These are phyloP conservation scores for Breviolum minutum DNA, from an alignment of 73 alveolate genomes.

Conservation along the genomic window DNA sequence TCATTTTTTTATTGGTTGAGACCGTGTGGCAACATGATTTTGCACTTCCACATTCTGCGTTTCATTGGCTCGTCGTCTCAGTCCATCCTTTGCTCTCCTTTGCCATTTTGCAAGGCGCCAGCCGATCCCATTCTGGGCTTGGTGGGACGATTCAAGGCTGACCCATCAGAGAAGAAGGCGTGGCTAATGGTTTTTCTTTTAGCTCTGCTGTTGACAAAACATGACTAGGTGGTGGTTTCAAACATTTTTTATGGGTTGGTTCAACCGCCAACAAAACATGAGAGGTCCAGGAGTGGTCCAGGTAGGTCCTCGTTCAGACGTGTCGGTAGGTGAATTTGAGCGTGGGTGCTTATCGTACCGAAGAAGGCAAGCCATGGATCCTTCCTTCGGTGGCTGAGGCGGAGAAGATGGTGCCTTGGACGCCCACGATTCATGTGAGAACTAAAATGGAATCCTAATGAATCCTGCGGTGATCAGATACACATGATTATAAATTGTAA, in stretches of 20 bases:
- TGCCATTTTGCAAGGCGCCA: conserved; percentile 15
- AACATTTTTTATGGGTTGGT: too few species aligned
- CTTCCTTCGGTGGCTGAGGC: conserved; percentile 74
- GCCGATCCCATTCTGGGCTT: conserved; percentile 85
- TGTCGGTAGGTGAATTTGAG: conserved; percentile 63
- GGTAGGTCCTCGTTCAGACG: not conserved
- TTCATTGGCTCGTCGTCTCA: not conserved
- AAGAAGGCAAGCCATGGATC: conserved; percentile 86
- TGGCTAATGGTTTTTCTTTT: too few species aligned
- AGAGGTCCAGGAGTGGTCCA: not conserved
- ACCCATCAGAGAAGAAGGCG: conserved; percentile 29
- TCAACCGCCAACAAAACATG: not conserved
- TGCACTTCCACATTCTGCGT: too few species aligned
- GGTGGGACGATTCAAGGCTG: conserved; percentile 63
- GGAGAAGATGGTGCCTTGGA: conserved; percentile 21
- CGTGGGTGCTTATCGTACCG: conserved; percentile 71
- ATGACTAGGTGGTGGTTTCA: too few species aligned
- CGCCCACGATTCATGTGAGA: too few species aligned
- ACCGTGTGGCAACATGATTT: too few species aligned
- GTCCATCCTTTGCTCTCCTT: not conserved
- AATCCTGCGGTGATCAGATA: too few species aligned
- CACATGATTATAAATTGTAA: too few species aligned
- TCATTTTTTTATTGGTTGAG: not conserved
- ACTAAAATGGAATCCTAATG: too few species aligned
- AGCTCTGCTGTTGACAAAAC: too few species aligned